Percentiles rank a stretch among this genome's conserved stretches.
Evolutionary conservation across 1,284 basidiomycete species (phyloP).

Genomic region (Apiotrichum mycotoxinovorans): DNA sequence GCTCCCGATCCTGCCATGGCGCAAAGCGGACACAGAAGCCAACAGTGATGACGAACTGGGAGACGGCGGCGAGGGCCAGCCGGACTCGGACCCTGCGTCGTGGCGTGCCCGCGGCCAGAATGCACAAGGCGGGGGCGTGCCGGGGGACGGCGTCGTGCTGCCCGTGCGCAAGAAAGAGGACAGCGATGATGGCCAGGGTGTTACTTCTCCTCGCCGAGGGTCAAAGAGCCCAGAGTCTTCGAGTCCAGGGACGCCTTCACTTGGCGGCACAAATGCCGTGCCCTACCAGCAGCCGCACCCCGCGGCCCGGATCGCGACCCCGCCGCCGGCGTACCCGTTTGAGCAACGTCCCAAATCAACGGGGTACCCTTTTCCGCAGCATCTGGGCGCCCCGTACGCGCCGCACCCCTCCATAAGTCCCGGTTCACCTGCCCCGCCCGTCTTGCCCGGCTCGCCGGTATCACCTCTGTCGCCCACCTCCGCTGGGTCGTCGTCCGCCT

Average conservation of each 20-base stretch:
- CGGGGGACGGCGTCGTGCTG: background rate
- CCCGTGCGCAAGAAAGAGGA: background rate
- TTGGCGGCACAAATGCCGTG: too few species aligned
- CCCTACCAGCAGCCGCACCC: too few species aligned
- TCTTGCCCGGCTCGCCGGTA: too few species aligned
- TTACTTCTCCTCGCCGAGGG: too few species aligned
- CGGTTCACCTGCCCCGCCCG: too few species aligned
- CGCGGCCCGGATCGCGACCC: background rate
- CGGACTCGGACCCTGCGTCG: background rate
- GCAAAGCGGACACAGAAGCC: slow-evolving; percentile 4
- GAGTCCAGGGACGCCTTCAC: too few species aligned
- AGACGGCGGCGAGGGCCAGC: too few species aligned
- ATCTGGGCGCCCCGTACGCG: background rate
- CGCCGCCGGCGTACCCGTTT: background rate
- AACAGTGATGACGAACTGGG: background rate
- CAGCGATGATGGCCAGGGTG: background rate
- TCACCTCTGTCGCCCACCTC: too few species aligned
- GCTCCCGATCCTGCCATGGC: background rate
- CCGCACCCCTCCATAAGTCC: background rate
- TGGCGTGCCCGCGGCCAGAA: background rate
- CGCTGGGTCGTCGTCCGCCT: too few species aligned
- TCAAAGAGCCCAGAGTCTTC: too few species aligned
- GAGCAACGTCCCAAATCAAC: background rate
- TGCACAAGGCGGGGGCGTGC: background rate
- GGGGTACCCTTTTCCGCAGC: background rate